A percentile compares a stretch with the other conserved stretches of the same genome.
Conservation (phyloP, 371 early-diverging fungal genomes). For the Lichtheimia ramosa region DNA sequence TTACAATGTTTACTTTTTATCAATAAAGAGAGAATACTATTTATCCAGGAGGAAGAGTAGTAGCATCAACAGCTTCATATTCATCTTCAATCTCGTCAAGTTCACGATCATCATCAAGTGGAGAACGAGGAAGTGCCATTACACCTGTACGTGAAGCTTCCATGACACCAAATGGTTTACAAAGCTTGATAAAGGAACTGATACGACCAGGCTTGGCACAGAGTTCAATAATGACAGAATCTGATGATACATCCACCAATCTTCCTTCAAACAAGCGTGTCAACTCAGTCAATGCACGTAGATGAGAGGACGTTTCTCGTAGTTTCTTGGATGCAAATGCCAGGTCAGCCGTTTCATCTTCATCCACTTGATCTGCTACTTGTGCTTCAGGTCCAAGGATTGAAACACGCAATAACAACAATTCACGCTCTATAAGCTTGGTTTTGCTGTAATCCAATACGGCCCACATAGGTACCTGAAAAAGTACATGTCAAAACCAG, state of each 20-base stretch:
- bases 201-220: slow-evolving; percentile 86
- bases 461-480: slow-evolving; percentile 92
- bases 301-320: slow-evolving; percentile 73
- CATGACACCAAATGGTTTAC: slow-evolving; percentile 92
- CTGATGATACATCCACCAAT: slow-evolving; percentile 88
- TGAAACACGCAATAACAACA: slow-evolving; percentile 90
- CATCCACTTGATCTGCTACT: slow-evolving; percentile 33
- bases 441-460: slow-evolving; percentile 91
- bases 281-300: slow-evolving; percentile 80
- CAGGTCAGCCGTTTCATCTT: slow-evolving; percentile 25
- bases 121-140: slow-evolving; percentile 94
- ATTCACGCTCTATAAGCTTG: slow-evolving; percentile 86
- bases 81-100: slow-evolving; percentile 55
- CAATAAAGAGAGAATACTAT: neutral
- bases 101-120: slow-evolving; percentile 72
- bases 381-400: slow-evolving; percentile 75
- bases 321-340: slow-evolving; percentile 46
- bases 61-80: slow-evolving; percentile 74
- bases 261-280: slow-evolving; percentile 84
- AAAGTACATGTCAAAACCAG: neutral
- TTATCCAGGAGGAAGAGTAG: slow-evolving; percentile 93
- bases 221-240: slow-evolving; percentile 82
- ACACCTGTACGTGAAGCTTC: slow-evolving; percentile 91
- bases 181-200: slow-evolving; percentile 87
- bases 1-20: no score